These are phyloP conservation scores for Collariella sp. DNA, from an alignment of 495 filamentous ascomycete genomes.

Conservation along the genomic window DNA sequence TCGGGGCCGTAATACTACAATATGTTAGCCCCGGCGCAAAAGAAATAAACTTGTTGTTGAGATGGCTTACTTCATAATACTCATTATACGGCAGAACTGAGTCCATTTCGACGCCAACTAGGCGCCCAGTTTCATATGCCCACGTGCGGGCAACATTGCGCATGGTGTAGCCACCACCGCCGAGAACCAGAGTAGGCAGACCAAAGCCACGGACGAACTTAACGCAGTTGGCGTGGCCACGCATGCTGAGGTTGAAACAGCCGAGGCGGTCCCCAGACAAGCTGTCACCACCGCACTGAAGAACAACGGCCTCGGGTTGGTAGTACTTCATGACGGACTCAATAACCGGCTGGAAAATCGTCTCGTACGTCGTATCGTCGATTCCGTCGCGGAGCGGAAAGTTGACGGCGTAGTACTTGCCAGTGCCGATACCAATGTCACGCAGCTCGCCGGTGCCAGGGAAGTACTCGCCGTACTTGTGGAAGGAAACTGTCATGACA, in stretches of 20 bases:
- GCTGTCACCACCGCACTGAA: constrained; percentile 95
- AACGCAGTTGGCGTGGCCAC: constrained; percentile 95
- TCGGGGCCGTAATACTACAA: constrained; percentile 92
- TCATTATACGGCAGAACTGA: constrained; percentile 91
- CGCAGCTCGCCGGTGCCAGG: constrained; percentile 93
- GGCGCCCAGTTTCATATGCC: constrained; percentile 90
- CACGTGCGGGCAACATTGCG: constrained; percentile 94
- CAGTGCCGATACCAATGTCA: constrained; percentile 85
- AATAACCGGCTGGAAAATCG: constrained; percentile 93
- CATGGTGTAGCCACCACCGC: constrained; percentile 98
- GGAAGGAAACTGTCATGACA: constrained; percentile 92
- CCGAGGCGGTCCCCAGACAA: constrained; percentile 90
- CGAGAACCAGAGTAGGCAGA: constrained; percentile 82
- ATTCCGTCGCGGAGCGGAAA: constrained; percentile 96
- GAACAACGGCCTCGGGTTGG: constrained; percentile 84
- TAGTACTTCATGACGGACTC: constrained; percentile 93
- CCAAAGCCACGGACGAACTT: constrained; percentile 90
- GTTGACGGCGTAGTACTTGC: constrained; percentile 94
- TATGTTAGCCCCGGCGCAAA: constrained; percentile 31
- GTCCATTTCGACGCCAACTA: constrained; percentile 73
- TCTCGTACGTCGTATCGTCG: constrained; percentile 84
- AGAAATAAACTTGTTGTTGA: not conserved
- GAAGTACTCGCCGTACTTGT: constrained; percentile 99
- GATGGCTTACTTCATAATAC: constrained; percentile 78
- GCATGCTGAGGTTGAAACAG: constrained; percentile 98